Evolutionary conservation across 177 flowering plant genomes (phyloP).

Genomic region (Vitis hybrid): DNA sequence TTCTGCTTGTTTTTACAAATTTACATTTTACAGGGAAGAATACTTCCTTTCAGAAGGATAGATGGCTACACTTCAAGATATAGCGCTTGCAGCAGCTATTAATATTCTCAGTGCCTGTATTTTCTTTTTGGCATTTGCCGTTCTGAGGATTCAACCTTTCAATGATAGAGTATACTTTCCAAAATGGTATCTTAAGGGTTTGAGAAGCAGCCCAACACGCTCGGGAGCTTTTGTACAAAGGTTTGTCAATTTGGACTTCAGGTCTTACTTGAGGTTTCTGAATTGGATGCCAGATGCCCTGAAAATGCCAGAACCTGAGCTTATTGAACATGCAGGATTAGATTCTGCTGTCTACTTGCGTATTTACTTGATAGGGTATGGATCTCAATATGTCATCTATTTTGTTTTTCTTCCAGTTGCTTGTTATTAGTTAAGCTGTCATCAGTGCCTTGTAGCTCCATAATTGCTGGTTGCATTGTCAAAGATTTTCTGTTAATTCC

Average conservation of each 20-base stretch:
- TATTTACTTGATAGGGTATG: slow-evolving; percentile 79
- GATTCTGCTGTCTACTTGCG: slow-evolving; percentile 82
- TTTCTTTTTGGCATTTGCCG: slow-evolving; percentile 66
- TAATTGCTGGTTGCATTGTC: too few species aligned
- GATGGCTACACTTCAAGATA: slow-evolving; percentile 69
- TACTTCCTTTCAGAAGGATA: neutral
- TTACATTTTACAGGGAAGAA: slow-evolving; percentile 8
- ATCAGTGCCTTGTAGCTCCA: too few species aligned
- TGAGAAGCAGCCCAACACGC: slow-evolving; percentile 57
- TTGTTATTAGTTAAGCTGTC: neutral
- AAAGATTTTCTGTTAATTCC: too few species aligned
- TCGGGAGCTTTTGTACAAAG: slow-evolving; percentile 51
- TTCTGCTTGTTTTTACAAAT: neutral
- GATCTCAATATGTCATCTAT: neutral
- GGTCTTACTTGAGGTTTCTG: slow-evolving; percentile 57
- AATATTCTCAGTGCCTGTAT: slow-evolving; percentile 57
- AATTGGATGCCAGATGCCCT: slow-evolving; percentile 85
- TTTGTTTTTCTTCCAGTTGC: neutral
- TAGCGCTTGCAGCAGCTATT: slow-evolving; percentile 60
- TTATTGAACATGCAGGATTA: slow-evolving; percentile 84
- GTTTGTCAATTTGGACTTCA: slow-evolving; percentile 69
- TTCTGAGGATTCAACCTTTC: slow-evolving; percentile 73
- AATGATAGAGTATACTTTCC: slow-evolving; percentile 84
- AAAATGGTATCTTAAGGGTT: slow-evolving; percentile 77
- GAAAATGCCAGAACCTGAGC: slow-evolving; percentile 80